Conservation (phyloP, 768 basidiomycete genomes). For the Boletus rufocinnamomeus region DNA sequence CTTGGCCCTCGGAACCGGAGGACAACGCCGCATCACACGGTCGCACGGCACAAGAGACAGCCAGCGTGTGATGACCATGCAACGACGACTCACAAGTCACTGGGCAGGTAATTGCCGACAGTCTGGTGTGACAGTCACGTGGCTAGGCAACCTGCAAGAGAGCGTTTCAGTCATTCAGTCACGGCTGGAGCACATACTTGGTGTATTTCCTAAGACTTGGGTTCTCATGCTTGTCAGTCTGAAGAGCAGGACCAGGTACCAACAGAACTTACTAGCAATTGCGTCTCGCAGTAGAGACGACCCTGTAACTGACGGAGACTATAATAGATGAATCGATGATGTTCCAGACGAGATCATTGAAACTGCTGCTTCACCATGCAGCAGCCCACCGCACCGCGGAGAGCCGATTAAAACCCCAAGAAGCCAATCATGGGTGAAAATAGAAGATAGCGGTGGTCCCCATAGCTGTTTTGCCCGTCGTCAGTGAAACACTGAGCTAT, state of each 20-base stretch:
- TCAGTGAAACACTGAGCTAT: slow-evolving; percentile 9
- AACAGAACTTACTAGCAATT: slow-evolving; percentile 1
- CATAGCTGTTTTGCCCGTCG: slow-evolving; percentile 8
- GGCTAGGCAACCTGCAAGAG: background rate
- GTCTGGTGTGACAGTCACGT: slow-evolving; percentile 7
- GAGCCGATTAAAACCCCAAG: slow-evolving; percentile 23
- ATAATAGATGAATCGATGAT: slow-evolving; percentile 7
- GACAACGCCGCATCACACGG: slow-evolving; percentile 6
- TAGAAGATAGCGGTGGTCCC: slow-evolving; percentile 11
- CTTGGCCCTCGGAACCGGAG: slow-evolving; percentile 29
- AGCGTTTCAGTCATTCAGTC: background rate
- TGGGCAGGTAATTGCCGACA: slow-evolving; percentile 11
- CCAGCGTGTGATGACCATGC: slow-evolving; percentile 17
- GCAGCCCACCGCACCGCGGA: slow-evolving; percentile 24
- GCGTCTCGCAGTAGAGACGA: background rate
- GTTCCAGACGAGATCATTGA: slow-evolving; percentile 13
- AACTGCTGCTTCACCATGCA: background rate
- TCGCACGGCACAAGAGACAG: slow-evolving; percentile 8
- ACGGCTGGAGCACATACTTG: slow-evolving; percentile 1
- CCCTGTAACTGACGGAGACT: slow-evolving; percentile 1
- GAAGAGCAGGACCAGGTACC: slow-evolving; percentile 2
- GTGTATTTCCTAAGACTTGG: background rate
- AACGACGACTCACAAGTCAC: slow-evolving; percentile 11
- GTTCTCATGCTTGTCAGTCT: slow-evolving; percentile 11
- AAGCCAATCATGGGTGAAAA: slow-evolving; percentile 15